Conservation (phyloP, 2,329 filamentous ascomycete genomes). For the Byssoonygena ceratinophila region DNA sequence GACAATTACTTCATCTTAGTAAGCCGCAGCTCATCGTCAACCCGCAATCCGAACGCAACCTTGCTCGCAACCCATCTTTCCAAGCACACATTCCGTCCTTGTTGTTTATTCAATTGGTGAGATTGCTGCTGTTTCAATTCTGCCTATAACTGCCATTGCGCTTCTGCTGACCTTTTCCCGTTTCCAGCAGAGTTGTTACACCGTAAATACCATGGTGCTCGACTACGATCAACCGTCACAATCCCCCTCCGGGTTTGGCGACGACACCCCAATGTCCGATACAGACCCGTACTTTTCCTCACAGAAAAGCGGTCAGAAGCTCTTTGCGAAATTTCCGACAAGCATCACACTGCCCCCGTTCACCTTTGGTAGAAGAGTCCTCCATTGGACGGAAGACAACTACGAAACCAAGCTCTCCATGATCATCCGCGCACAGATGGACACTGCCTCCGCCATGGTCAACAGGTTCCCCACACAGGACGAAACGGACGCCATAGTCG, state of each 20-base stretch:
- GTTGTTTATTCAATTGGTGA: constrained; percentile 1
- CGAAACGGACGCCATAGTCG: constrained; percentile 2
- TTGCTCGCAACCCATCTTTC: background rate
- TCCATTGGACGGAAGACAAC: constrained; percentile 20
- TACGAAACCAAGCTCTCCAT: constrained; percentile 18
- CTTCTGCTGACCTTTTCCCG: background rate
- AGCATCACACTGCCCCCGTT: constrained; percentile 22
- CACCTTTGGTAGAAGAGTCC: constrained; percentile 22
- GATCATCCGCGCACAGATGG: constrained; percentile 17
- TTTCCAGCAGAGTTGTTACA: background rate
- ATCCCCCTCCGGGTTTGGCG: constrained; percentile 5
- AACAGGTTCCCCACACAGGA: constrained; percentile 25
- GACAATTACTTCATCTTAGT: background rate
- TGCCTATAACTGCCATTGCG: background rate
- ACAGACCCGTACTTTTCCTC: constrained; percentile 13
- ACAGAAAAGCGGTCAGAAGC: constrained; percentile 7
- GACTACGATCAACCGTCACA: constrained; percentile 3
- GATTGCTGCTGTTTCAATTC: background rate
- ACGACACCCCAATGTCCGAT: constrained; percentile 10
- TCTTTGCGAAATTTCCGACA: constrained; percentile 17
- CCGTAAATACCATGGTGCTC: background rate
- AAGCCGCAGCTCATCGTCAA: background rate
- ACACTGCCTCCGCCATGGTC: constrained; percentile 19
- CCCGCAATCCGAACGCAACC: background rate
- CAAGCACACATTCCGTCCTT: background rate